Percentiles rank a stretch among this genome's conserved stretches.
These are phyloP conservation scores for Plasmodium gallinaceum DNA, from an alignment of 169 alveolate species.

Conservation along the genomic window DNA sequence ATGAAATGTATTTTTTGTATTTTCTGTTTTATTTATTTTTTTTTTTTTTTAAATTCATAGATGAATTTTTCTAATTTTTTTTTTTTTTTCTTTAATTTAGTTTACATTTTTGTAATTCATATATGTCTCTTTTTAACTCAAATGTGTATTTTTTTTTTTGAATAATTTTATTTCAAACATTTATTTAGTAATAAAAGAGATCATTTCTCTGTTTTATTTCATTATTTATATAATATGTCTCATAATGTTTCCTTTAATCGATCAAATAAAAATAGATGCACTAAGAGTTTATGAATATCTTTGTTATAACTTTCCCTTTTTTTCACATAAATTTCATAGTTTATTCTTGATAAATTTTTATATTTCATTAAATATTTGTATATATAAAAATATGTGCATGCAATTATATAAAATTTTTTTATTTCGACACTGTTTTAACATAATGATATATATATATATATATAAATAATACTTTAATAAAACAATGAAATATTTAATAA, in stretches of 20 bases:
- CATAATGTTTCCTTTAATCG: background rate
- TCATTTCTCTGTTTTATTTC: background rate
- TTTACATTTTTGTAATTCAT: background rate
- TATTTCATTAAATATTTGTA: background rate
- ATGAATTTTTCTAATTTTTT: too few species aligned
- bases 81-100: background rate
- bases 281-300: background rate
- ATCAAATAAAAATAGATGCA: conserved; percentile 5
- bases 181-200: background rate
- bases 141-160: background rate
- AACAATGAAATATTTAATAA: too few species aligned
- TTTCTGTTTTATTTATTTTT: background rate
- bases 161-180: background rate
- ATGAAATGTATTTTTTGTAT: background rate
- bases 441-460: background rate
- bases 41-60: too few species aligned
- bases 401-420: background rate
- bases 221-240: background rate
- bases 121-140: too few species aligned
- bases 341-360: background rate
- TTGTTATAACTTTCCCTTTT: background rate
- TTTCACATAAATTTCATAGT: background rate
- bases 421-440: too few species aligned
- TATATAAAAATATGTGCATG: conserved; percentile 23
- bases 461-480: background rate